These are phyloP conservation scores for Auricularia sp. DNA, from an alignment of 768 basidiomycete genomes.

Conservation along the genomic window DNA sequence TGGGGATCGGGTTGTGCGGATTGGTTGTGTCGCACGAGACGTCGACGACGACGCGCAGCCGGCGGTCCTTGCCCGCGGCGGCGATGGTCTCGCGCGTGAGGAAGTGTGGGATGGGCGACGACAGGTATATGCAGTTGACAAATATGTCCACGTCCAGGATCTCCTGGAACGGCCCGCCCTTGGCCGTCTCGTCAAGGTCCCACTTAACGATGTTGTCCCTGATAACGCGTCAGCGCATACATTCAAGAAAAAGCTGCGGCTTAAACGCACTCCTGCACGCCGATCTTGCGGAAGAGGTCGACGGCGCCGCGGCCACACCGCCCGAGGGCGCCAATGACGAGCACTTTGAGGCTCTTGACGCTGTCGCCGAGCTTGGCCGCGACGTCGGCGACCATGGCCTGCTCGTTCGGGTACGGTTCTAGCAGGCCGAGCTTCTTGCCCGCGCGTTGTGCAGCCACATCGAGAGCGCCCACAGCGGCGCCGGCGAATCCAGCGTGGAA, in stretches of 20 bases:
- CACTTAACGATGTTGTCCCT: conserved; percentile 94
- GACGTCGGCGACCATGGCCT: conserved; percentile 71
- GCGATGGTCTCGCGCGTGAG: conserved; percentile 58
- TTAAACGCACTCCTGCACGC: conserved; percentile 81
- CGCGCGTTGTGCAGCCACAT: conserved; percentile 55
- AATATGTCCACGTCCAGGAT: conserved; percentile 96
- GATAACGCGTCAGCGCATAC: conserved; percentile 7
- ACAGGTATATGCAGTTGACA: conserved; percentile 98
- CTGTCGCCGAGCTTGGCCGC: conserved; percentile 53
- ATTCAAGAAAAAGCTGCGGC: background rate
- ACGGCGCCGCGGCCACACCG: conserved; percentile 92
- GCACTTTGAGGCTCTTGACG: conserved; percentile 60
- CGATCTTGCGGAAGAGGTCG: conserved; percentile 90
- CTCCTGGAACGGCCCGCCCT: conserved; percentile 92
- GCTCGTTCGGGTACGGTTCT: conserved; percentile 76
- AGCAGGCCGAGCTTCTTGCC: conserved; percentile 55
- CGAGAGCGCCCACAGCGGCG: conserved; percentile 77
- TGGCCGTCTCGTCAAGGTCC: conserved; percentile 95
- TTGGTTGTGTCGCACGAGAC: conserved; percentile 99
- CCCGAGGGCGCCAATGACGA: conserved; percentile 94
- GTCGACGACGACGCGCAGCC: conserved; percentile 80
- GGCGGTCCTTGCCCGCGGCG: conserved; percentile 58
- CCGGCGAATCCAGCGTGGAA: conserved; percentile 99
- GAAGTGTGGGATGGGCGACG: conserved; percentile 77
- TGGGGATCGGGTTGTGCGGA: conserved; percentile 94